phyloP scores from a whole-genome alignment of 371 early-diverging fungal genomes.

The Circinella umbellata region DNA sequence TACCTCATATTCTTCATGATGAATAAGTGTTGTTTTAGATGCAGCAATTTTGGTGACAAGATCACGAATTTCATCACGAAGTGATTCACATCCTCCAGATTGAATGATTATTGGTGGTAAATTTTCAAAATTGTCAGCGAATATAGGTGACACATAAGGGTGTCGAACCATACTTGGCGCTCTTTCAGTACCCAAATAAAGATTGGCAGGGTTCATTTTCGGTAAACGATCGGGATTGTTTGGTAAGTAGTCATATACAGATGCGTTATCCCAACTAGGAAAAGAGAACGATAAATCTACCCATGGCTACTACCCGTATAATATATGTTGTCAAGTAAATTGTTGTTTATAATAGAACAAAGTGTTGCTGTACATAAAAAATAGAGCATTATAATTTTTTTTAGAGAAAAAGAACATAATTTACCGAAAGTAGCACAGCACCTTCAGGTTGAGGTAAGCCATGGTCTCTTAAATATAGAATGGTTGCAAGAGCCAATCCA shows the following conservation, averaged over 20 bases:
- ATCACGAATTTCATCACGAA: slow-evolving; percentile 60
- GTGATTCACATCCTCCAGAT: slow-evolving; percentile 60
- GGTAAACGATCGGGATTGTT: slow-evolving; percentile 25
- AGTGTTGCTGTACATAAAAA: too few relatives aligned
- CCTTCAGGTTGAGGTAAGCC: slow-evolving; percentile 52
- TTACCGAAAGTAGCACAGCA: slow-evolving; percentile 40
- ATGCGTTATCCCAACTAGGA: slow-evolving; percentile 37
- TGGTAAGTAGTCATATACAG: slow-evolving; percentile 38
- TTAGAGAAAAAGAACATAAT: not conserved
- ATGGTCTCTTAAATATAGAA: slow-evolving; percentile 58
- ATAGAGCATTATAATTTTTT: too few relatives aligned
- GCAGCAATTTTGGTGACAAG: slow-evolving; percentile 28
- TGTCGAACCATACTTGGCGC: slow-evolving; percentile 26
- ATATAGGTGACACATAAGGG: slow-evolving; percentile 51
- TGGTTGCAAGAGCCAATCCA: slow-evolving; percentile 52
- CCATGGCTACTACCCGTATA: slow-evolving; percentile 37
- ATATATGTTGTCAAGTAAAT: not conserved
- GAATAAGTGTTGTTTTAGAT: slow-evolving; percentile 34
- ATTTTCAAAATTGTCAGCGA: slow-evolving; percentile 47
- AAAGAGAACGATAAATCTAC: slow-evolving; percentile 46
- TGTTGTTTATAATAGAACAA: too few relatives aligned
- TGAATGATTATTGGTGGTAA: slow-evolving; percentile 65
- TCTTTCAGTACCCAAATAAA: slow-evolving; percentile 38
- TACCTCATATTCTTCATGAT: slow-evolving; percentile 48
- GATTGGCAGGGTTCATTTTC: slow-evolving; percentile 32